phyloP scores from a whole-genome alignment of 345 rosid genomes.

The Gossypium rotundifolium region DNA sequence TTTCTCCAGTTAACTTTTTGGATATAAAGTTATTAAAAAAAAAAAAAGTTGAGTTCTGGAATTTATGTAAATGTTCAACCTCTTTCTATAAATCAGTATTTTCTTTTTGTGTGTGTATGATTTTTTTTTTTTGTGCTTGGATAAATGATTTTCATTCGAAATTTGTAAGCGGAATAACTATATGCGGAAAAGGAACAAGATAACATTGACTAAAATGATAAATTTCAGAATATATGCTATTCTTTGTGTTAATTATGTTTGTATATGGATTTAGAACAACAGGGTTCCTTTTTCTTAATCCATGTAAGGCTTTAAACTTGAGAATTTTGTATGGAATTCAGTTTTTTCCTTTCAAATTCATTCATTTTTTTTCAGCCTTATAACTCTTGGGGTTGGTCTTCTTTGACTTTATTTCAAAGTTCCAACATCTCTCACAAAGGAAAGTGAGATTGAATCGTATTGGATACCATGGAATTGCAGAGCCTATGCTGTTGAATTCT shows the following conservation, averaged over 20 bases:
- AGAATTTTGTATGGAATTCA: conserved; percentile 15
- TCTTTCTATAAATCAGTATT: background rate
- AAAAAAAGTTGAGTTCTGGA: conserved; percentile 1
- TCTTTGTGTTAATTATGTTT: conserved; percentile 21
- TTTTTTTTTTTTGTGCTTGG: conserved; percentile 1
- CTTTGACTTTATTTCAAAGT: conserved; percentile 20
- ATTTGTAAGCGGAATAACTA: conserved; percentile 9
- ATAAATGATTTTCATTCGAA: conserved; percentile 15
- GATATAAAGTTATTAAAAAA: background rate
- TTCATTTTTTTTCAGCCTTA: background rate
- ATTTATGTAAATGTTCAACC: background rate
- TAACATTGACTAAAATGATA: conserved; percentile 9
- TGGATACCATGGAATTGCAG: conserved; percentile 19
- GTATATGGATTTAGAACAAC: conserved; percentile 19
- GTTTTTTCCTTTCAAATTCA: background rate
- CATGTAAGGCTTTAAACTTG: conserved; percentile 10
- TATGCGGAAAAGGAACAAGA: conserved; percentile 13
- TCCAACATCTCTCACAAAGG: conserved; percentile 12
- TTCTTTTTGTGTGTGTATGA: conserved; percentile 2
- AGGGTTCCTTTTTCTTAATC: conserved; percentile 11
- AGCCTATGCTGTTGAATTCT: conserved; percentile 5
- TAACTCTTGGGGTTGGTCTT: conserved; percentile 7
- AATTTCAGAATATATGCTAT: conserved; percentile 15
- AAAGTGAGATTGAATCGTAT: conserved; percentile 14
- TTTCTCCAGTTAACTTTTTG: conserved; percentile 26